A percentile compares a stretch with the other conserved stretches of the same genome.
These are phyloP conservation scores for Myxozyma neotropica DNA, from an alignment of 805 yeast species.

Conservation along the genomic window DNA sequence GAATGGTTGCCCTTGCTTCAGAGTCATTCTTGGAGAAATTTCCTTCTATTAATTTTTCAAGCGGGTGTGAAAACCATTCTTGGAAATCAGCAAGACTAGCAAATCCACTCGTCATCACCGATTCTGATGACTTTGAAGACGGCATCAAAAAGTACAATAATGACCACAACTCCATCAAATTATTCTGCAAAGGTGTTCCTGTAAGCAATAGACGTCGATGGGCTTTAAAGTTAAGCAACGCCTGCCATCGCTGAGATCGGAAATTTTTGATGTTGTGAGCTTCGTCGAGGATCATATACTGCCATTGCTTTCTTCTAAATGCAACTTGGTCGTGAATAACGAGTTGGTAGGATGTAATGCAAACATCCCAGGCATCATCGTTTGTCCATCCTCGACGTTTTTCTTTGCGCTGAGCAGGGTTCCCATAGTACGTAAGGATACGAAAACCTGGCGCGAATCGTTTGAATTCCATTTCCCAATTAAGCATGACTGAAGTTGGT, in stretches of 20 bases:
- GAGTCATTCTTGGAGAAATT: conserved; percentile 52
- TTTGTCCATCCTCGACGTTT: conserved; percentile 98
- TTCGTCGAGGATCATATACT: conserved; percentile 94
- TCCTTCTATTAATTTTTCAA: conserved; percentile 85
- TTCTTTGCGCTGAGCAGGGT: conserved; percentile 94
- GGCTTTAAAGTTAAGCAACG: conserved; percentile 88
- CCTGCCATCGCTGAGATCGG: conserved; percentile 96
- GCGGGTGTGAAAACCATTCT: conserved; percentile 83
- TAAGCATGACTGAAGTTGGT: conserved; percentile 95
- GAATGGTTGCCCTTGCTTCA: conserved; percentile 83
- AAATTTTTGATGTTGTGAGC: conserved; percentile 98
- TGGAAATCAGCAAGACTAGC: conserved; percentile 95
- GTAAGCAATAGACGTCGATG: conserved; percentile 84
- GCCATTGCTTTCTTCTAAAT: conserved; percentile 90
- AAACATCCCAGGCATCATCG: conserved; percentile 92
- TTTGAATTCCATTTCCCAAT: conserved; percentile 99
- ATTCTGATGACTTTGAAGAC: conserved; percentile 55
- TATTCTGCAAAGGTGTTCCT: conserved; percentile 97
- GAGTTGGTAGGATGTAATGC: conserved; percentile 94
- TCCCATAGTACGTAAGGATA: conserved; percentile 91
- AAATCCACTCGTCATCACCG: conserved; percentile 88
- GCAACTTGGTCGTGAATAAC: conserved; percentile 98
- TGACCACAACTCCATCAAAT: conserved; percentile 95
- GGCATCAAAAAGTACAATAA: conserved; percentile 95
- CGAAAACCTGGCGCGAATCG: conserved; percentile 98